A percentile compares a stretch with the other conserved stretches of the same genome.
Evolutionary conservation across 371 early-diverging fungal species (phyloP).

Genomic region (Coelomomyces lativittatus): DNA sequence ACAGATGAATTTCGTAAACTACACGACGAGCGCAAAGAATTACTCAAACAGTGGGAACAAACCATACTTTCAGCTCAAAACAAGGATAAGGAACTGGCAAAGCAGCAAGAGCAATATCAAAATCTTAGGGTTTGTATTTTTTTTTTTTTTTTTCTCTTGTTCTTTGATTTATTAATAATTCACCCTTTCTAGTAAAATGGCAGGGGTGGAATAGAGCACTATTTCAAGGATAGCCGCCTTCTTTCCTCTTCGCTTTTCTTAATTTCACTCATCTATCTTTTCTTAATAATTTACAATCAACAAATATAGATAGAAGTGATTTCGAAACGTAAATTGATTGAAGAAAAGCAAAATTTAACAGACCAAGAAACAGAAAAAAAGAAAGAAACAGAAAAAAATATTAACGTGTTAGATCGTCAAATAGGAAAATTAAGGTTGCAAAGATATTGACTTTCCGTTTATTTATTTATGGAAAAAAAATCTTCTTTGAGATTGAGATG

Average conservation of each 20-base stretch:
- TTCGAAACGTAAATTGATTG: conserved; percentile 9
- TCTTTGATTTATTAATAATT: too few species aligned
- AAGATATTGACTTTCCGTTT: neutral
- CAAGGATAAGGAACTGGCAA: conserved; percentile 17
- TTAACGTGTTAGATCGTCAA: conserved; percentile 12
- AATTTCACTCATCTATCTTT: too few species aligned
- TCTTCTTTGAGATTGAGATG: too few species aligned
- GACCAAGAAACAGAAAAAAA: conserved; percentile 14
- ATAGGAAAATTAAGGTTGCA: conserved; percentile 17
- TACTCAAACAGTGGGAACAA: conserved; percentile 27
- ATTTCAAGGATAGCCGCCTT: too few species aligned
- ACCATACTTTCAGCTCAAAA: conserved; percentile 17
- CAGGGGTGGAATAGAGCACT: too few species aligned
- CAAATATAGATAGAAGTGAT: conserved; percentile 8
- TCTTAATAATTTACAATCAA: too few species aligned
- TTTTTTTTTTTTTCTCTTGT: too few species aligned
- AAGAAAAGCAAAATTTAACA: conserved; percentile 19
- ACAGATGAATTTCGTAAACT: conserved; percentile 21
- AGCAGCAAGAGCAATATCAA: conserved; percentile 10
- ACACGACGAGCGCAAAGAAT: conserved; percentile 23
- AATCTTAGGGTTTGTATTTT: conserved; percentile 8
- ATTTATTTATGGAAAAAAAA: too few species aligned
- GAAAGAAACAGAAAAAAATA: conserved; percentile 19
- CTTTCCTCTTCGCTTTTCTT: too few species aligned
- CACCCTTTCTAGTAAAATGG: too few species aligned